Conservation (phyloP, 768 basidiomycete genomes). For the Coprinopsis strossmayeri region DNA sequence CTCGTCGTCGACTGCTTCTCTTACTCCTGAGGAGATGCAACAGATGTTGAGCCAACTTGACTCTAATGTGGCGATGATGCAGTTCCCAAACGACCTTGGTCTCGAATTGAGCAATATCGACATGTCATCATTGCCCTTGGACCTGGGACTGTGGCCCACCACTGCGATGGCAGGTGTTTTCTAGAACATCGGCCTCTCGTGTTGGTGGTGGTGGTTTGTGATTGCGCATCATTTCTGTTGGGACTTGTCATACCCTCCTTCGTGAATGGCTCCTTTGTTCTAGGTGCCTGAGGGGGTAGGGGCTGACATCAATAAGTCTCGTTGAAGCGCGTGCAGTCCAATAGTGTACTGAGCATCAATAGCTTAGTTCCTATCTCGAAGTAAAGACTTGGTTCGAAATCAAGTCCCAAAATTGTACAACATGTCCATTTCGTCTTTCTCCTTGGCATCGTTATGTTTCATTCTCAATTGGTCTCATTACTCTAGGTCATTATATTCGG, state of each 20-base stretch:
- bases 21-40: slow-evolving; percentile 16
- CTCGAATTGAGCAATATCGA: slow-evolving; percentile 9
- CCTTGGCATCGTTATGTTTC: not conserved
- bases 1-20: no score
- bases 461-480: not conserved
- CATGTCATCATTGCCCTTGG: not conserved
- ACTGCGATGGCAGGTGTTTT: not conserved
- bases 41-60: slow-evolving; percentile 15
- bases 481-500: not conserved
- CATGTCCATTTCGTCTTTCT: not conserved
- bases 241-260: not conserved
- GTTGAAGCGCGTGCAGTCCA: not conserved
- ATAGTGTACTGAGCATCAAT: not conserved
- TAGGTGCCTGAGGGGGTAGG: not conserved
- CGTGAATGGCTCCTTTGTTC: not conserved
- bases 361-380: no score
- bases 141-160: not conserved
- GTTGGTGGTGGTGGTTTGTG: not conserved
- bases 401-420: not conserved
- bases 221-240: not conserved
- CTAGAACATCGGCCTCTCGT: not conserved
- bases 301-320: not conserved
- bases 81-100: slow-evolving; percentile 11
- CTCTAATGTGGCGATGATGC: slow-evolving; percentile 8
- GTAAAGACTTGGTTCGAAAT: not conserved